phyloP scores from a whole-genome alignment of 257 asterid species.

The Nicotiana tomentosiformis region DNA sequence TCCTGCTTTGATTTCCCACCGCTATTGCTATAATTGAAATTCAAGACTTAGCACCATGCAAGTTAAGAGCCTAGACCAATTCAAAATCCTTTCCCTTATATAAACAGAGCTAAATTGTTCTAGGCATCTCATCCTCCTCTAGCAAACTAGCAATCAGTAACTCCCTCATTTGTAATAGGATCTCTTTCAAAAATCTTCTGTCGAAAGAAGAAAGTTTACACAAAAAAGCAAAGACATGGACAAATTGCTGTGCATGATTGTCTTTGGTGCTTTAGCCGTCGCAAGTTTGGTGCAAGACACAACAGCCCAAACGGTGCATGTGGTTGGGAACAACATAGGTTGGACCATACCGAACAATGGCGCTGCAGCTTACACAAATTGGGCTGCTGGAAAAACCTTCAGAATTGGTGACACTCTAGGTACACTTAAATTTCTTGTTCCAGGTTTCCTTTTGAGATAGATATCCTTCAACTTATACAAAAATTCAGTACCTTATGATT shows the following conservation, averaged over 20 bases:
- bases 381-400: slow-evolving; percentile 36
- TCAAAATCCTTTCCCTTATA: neutral
- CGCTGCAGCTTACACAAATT: slow-evolving; percentile 20
- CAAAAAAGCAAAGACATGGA: neutral
- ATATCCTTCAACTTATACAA: neutral
- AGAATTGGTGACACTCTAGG: slow-evolving; percentile 34
- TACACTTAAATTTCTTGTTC: neutral
- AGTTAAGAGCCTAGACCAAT: neutral
- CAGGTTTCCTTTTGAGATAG: neutral
- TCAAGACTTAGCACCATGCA: neutral
- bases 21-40: neutral
- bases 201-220: neutral
- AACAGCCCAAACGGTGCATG: slow-evolving; percentile 25
- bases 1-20: neutral
- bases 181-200: neutral
- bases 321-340: slow-evolving; percentile 31
- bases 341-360: slow-evolving; percentile 30
- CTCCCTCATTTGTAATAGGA: neutral
- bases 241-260: neutral
- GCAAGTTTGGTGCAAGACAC: slow-evolving; percentile 9
- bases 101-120: neutral
- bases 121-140: neutral
- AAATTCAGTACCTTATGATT: too few species aligned
- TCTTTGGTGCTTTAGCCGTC: slow-evolving; percentile 13
- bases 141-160: neutral